Conservation (phyloP, 169 alveolate species). For the Plasmodium inui region DNA sequence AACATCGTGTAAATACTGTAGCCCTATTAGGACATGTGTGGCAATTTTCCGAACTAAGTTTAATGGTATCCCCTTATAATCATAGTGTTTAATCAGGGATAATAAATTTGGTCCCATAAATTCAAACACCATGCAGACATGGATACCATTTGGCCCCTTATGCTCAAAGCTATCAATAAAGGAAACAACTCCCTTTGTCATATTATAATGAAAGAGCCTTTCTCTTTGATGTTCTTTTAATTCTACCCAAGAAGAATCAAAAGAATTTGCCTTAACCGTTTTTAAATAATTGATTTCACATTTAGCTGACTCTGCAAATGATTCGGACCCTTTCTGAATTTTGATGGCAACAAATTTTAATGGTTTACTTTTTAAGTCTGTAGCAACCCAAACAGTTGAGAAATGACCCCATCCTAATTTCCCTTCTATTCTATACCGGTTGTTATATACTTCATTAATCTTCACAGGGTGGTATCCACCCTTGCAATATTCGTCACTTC, state of each 20-base stretch:
- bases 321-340: conserved; percentile 96
- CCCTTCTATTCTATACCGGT: conserved; percentile 95
- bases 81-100: conserved; percentile 95
- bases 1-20: conserved; percentile 96
- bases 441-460: conserved; percentile 94
- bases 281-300: conserved; percentile 97
- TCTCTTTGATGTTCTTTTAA: conserved; percentile 78
- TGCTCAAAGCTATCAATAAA: conserved; percentile 95
- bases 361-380: conserved; percentile 89
- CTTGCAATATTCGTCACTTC: conserved; percentile 64
- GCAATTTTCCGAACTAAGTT: conserved; percentile 95
- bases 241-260: conserved; percentile 86
- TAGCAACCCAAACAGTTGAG: conserved; percentile 99
- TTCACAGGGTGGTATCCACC: conserved; percentile 97
- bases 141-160: conserved; percentile 98
- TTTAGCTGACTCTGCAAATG: conserved; percentile 97
- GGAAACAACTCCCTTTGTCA: conserved; percentile 93
- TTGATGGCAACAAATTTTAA: conserved; percentile 96
- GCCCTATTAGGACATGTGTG: conserved; percentile 96
- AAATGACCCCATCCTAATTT: conserved; percentile 99
- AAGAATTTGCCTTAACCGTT: conserved; percentile 87
- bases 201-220: conserved; percentile 77
- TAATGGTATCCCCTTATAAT: conserved; percentile 96
- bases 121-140: conserved; percentile 98
- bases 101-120: conserved; percentile 98